Conservation (phyloP, 2,329 filamentous ascomycete genomes). For the Pseudogymnoascus sp. region DNA sequence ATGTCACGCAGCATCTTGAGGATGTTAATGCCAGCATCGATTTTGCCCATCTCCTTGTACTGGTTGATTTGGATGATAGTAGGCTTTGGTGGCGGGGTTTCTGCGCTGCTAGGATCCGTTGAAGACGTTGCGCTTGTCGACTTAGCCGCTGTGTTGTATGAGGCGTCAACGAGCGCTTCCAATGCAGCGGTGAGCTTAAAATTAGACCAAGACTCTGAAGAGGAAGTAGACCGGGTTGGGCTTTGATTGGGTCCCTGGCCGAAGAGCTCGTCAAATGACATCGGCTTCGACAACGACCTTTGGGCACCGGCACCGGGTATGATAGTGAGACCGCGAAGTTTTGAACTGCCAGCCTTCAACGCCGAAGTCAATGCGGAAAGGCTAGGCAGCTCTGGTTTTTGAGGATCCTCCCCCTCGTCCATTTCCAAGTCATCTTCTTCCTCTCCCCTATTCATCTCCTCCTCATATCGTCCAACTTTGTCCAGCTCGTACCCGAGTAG, state of each 20-base stretch:
- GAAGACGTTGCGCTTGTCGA: constrained; percentile 22
- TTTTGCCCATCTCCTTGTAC: constrained; percentile 68
- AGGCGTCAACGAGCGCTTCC: constrained; percentile 45
- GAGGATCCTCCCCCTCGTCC: constrained; percentile 33
- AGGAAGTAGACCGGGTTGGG: constrained; percentile 4
- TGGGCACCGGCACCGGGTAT: not conserved
- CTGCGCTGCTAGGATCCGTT: constrained; percentile 25
- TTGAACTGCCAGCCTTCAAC: not conserved
- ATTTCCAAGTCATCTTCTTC: constrained; percentile 39
- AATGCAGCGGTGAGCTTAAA: constrained; percentile 54
- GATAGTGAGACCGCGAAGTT: not conserved
- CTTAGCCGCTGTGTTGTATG: constrained; percentile 34
- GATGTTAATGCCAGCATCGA: constrained; percentile 62
- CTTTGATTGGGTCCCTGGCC: constrained; percentile 5
- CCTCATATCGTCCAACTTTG: constrained; percentile 48
- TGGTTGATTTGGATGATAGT: constrained; percentile 77
- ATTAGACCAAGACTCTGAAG: constrained; percentile 50
- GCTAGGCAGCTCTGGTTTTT: not conserved
- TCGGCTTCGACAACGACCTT: not conserved
- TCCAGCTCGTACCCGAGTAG: constrained; percentile 52
- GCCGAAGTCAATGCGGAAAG: constrained; percentile 1
- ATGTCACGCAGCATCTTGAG: constrained; percentile 63
- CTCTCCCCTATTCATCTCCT: constrained; percentile 44
- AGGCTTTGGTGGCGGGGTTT: constrained; percentile 20
- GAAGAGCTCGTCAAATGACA: constrained; percentile 12